phyloP scores from a whole-genome alignment of 1,284 basidiomycete species.

The Cutaneotrichosporon spelunceum region DNA sequence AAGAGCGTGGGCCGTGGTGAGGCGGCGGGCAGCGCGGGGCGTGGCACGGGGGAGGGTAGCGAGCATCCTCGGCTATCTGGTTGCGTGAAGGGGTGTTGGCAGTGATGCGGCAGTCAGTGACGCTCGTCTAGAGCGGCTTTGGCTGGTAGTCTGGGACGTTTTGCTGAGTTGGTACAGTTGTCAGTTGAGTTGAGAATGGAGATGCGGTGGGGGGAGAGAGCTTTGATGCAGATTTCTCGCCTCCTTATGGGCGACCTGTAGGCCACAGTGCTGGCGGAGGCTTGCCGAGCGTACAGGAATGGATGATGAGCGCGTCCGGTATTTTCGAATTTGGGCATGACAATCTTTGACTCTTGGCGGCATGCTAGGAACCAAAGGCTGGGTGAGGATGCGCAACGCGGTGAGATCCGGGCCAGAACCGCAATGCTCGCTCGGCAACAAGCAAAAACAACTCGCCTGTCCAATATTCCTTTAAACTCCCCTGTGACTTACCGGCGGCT shows the following conservation, averaged over 20 bases:
- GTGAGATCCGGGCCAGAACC: too few relatives aligned
- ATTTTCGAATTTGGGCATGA: slow-evolving; percentile 8
- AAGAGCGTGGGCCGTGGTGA: slow-evolving; percentile 19
- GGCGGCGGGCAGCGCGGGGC: slow-evolving; percentile 21
- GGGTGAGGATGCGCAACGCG: too few relatives aligned
- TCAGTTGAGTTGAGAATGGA: not conserved
- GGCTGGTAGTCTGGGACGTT: too few relatives aligned
- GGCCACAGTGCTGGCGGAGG: too few relatives aligned
- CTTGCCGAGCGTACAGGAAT: not conserved
- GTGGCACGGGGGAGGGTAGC: slow-evolving; percentile 20
- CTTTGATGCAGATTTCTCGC: not conserved
- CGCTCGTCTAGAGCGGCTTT: not conserved
- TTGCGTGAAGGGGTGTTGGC: not conserved
- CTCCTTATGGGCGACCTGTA: not conserved
- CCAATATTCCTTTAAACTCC: not conserved
- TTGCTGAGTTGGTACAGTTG: not conserved
- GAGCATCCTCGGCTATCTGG: slow-evolving; percentile 16
- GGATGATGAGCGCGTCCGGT: not conserved
- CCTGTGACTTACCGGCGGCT: not conserved
- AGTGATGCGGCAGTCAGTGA: not conserved
- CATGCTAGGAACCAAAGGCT: not conserved
- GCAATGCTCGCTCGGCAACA: not conserved
- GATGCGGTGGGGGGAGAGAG: not conserved
- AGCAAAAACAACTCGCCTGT: not conserved
- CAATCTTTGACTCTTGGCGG: not conserved